These are phyloP conservation scores for Dichotomocladium elegans DNA, from an alignment of 371 early-diverging fungal species.

Conservation along the genomic window DNA sequence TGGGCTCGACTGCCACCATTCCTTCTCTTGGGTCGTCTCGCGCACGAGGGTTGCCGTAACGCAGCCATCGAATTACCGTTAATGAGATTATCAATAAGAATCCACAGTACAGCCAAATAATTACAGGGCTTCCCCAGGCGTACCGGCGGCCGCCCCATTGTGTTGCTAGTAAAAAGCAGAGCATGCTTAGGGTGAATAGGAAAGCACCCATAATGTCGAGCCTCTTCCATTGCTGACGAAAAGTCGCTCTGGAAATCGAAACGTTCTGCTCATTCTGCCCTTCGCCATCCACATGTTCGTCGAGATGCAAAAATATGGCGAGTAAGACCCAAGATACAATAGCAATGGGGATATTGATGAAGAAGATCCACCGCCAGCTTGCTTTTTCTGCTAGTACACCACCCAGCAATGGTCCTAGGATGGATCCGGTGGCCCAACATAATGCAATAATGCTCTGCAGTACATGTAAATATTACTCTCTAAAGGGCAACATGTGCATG, in stretches of 20 bases:
- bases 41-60: constrained; percentile 13
- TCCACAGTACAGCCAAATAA: constrained; percentile 34
- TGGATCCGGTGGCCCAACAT: constrained; percentile 12
- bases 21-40: too few species aligned
- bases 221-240: constrained; percentile 17
- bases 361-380: constrained; percentile 49
- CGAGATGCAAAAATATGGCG: not conserved
- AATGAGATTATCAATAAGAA: constrained; percentile 23
- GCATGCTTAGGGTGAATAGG: constrained; percentile 34
- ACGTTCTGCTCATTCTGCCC: constrained; percentile 7
- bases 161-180: constrained; percentile 50
- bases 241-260: too few species aligned
- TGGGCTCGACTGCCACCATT: too few species aligned
- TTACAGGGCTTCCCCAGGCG: constrained; percentile 45
- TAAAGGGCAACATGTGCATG: too few species aligned
- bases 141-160: constrained; percentile 62
- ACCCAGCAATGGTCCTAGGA: constrained; percentile 37
- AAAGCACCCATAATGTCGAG: constrained; percentile 29
- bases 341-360: constrained; percentile 30
- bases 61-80: constrained; percentile 22
- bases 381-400: constrained; percentile 27
- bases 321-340: constrained; percentile 10
- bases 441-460: constrained; percentile 4
- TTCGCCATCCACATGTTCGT: constrained; percentile 13
- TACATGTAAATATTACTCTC: constrained; percentile 30